Base-by-base conservation (phyloP, 75 land plant species). In the Sequoiadendron giganteum region DNA sequence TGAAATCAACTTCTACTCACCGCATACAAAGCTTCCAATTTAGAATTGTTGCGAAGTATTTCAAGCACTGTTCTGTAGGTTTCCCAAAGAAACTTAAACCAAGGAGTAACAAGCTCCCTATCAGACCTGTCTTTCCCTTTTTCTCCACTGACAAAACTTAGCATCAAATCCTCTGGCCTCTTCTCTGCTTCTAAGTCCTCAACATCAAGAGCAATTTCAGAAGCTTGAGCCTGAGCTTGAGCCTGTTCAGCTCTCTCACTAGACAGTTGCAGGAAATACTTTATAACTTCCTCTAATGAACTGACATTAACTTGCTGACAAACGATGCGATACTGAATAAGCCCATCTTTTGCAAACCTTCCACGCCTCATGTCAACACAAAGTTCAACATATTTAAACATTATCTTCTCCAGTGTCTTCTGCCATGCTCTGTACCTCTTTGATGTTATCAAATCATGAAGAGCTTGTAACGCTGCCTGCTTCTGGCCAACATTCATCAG, bases 11-110 rank as follows among this genome's bases (percentile, higher is more conserved):
- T 47, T 82, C 32, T n/a, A 89, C 91, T 42, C 91, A 96, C 97
- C 52, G 99, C 99, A 93, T 97, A 97, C 10, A 95, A 87, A 38
- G 94, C 92, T 79, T 97, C 99, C 88, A 97, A 61, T 87, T 96
- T 95, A 15, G 99, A 96, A 85, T 97, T 97, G 77, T 75, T 75
- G 16, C 77, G 77, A 10, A 97, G 90, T 54, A 97, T 96, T 86
- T 97, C 98, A 54, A 96, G 91, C 78, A 96, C 95, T 4, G 98
- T 96, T 81, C 99, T 89, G 55, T 96, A 97, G 0, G 99, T 97
- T 83, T 97, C 98, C 98, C 99, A 97, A 76, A 97, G 88, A 87
- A 97, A 97, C 86, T 96, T 97, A 80, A 97, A 97, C 99, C 99
- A 97, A 5, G 99, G 99, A 3, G 98, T 97, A 16, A 97, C 96